Evolutionary conservation across 2,329 filamentous ascomycete genomes (phyloP), one percentile per base, ranked within the genome.

Genomic region (Nemania sp.): DNA sequence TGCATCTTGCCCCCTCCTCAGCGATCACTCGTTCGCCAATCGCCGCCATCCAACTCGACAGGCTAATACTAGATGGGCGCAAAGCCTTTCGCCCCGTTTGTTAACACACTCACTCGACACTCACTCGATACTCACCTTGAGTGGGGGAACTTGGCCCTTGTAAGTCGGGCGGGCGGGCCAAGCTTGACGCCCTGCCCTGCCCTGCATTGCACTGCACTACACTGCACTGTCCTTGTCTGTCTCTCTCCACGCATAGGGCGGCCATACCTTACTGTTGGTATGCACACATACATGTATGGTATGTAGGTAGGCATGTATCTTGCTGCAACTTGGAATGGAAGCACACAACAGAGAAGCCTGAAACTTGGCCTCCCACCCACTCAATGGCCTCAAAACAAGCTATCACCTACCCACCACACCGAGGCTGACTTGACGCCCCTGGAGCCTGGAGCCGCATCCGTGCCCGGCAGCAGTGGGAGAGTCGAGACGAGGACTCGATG

Each of bases 31-130:
- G 45, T 8, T 24, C 22, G 49, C 66, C 69, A 71, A 67, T 71
- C 63, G 53, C 63, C 53, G 43, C 66, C 60, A 18, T 49, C 60
- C 63, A 64, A 38, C 27, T 53, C 60, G 53, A 63, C 3, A 32
- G 4, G 26, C 51, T 20, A 11, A 45, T 45, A 15, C n/a, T 5
- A 24, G 18, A 47, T 22, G 6, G 43, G n/a, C 20, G 15, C 15
- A 47, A 24, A 52, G 53, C 54, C 54, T 54, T 52, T 66, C 68
- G 68, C 68, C 68, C 66, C 32, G 66, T 66, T 68, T 68, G 67
- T 62, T n/a, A n/a, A n/a, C n/a, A n/a, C n/a, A n/a, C n/a, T n/a
- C n/a, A n/a, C n/a, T n/a, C n/a, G n/a, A n/a, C n/a, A n/a, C n/a
- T n/a, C n/a, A n/a, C n/a, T n/a, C n/a, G n/a, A n/a, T n/a, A n/a